Conservation (phyloP, 2,329 filamentous ascomycete genomes). For the Fusarium hainanense region DNA sequence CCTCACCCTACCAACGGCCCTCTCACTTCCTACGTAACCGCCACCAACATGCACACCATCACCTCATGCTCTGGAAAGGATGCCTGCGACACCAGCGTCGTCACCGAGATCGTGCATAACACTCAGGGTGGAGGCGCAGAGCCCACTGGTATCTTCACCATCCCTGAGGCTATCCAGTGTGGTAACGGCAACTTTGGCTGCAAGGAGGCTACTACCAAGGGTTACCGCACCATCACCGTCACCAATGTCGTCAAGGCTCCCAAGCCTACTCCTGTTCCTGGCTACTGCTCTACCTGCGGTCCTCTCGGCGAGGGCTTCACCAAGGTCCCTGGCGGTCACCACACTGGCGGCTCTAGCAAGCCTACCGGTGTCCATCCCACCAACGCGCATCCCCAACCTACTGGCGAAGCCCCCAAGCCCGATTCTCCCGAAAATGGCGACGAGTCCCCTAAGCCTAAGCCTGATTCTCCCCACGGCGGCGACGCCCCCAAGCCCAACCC, state of each 20-base stretch:
- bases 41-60: constrained; percentile 66
- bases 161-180: constrained; percentile 48
- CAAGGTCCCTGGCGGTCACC: not conserved
- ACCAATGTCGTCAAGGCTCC: constrained; percentile 41
- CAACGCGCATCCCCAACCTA: constrained; percentile 1
- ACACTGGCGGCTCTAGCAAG: constrained; percentile 7
- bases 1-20: constrained; percentile 25
- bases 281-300: constrained; percentile 42
- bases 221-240: constrained; percentile 42
- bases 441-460: constrained; percentile 3
- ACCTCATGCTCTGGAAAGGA: constrained; percentile 66
- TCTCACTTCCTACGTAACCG: constrained; percentile 58
- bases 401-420: not conserved
- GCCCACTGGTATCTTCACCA: constrained; percentile 45
- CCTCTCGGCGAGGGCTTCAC: constrained; percentile 11
- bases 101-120: constrained; percentile 41
- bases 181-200: constrained; percentile 43
- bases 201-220: constrained; percentile 42
- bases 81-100: constrained; percentile 38
- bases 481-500: constrained; percentile 8
- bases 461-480: not conserved
- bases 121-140: constrained; percentile 43
- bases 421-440: not conserved
- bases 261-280: constrained; percentile 44
- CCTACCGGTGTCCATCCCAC: constrained; percentile 1